Conservation (phyloP, 768 basidiomycete species). For the Boletellus ananiceps region DNA sequence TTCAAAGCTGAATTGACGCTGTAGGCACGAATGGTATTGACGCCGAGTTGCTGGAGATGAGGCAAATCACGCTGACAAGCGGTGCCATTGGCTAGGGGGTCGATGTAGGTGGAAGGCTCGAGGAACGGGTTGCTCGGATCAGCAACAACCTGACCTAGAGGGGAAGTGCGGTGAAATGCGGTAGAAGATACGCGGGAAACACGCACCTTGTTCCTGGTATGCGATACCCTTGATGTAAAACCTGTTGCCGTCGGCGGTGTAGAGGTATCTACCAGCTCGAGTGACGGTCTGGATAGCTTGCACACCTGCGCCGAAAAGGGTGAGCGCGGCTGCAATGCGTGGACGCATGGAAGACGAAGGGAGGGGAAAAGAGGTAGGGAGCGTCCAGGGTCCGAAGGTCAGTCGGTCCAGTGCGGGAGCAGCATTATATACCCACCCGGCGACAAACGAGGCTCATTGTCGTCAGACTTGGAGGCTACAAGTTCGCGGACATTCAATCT, state of each 20-base stretch:
- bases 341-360: conserved; percentile 24
- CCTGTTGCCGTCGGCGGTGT: conserved; percentile 64
- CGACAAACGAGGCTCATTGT: no score
- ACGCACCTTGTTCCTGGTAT: conserved; percentile 75
- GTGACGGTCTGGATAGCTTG: conserved; percentile 66
- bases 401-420: background rate
- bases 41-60: conserved; percentile 65
- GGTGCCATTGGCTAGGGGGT: conserved; percentile 65
- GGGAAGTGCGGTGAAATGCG: background rate
- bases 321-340: conserved; percentile 25
- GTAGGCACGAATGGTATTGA: conserved; percentile 85
- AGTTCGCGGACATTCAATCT: no score
- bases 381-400: background rate
- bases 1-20: conserved; percentile 78
- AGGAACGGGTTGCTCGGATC: conserved; percentile 57
- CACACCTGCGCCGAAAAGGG: conserved; percentile 41
- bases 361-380: conserved; percentile 8
- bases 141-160: conserved; percentile 35
- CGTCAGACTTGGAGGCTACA: no score
- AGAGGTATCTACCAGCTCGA: conserved; percentile 76
- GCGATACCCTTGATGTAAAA: conserved; percentile 90
- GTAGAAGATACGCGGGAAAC: background rate
- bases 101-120: conserved; percentile 72
- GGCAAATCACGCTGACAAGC: conserved; percentile 79
- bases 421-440: no score